phyloP scores from a whole-genome alignment of 257 asterid genomes.

The Primulina eburnea region DNA sequence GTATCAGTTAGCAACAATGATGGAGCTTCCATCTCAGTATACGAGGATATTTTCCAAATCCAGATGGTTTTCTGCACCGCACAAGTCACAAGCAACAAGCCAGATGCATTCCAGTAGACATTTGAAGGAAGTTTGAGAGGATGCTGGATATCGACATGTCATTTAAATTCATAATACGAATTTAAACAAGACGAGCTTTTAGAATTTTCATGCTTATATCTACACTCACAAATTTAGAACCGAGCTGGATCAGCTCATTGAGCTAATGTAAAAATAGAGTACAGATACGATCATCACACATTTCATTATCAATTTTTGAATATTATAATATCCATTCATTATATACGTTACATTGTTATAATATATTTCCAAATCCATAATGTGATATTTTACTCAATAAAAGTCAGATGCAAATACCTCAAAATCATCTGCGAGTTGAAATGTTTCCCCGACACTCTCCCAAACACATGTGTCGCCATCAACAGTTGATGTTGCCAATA shows the following conservation, averaged over 20 bases:
- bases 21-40: neutral
- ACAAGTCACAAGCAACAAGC: neutral
- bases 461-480: neutral
- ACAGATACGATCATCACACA: no score
- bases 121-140: neutral
- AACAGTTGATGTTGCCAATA: neutral
- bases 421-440: neutral
- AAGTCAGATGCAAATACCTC: neutral
- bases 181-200: neutral
- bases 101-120: neutral
- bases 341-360: no score
- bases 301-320: no score
- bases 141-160: neutral
- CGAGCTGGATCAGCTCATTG: no score
- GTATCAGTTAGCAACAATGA: neutral
- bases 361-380: neutral
- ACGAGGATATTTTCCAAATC: neutral
- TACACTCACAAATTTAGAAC: no score
- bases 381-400: no score
- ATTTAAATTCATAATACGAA: neutral
- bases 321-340: no score
- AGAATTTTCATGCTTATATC: neutral
- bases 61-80: neutral
- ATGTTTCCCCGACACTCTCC: neutral
- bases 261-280: no score